Evolutionary conservation across 2,329 filamentous ascomycete genomes (phyloP), one percentile per base, ranked within the genome.

Genomic region (Diaporthe batatas): DNA sequence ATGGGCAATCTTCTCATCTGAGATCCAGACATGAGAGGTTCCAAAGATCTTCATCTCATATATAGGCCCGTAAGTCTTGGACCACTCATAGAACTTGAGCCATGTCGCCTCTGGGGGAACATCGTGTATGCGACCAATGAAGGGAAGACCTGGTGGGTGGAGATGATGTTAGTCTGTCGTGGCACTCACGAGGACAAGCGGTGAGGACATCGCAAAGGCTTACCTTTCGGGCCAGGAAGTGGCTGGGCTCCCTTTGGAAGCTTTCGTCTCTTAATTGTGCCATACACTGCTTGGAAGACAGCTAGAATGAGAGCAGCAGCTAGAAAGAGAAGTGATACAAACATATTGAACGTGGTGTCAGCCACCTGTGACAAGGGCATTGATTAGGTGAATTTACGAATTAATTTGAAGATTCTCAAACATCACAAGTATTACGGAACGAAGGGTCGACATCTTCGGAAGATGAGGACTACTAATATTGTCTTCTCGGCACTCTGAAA

Each of bases 31-130:
- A 74, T 86, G 85, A 6, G 82, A 79, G 4, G 80, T 80, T 25
- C 85, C 85, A 51, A 87, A 86, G 25, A 86, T 84, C 72, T 85
- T 79, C 59, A 81, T 83, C 76, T 85, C 80, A 75, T 86, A 86
- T 70, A 87, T 86, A 10, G 85, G 84, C 1, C 85, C 85, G 72
- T 84, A 86, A 42, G 80, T 76, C 76, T 85, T 82, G 73, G 80
- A 81, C 85, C 85, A 87, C 74, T 86, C 83, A 74, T 84, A 83
- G 73, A 86, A 86, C 77, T 86, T 86, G 34, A 86, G 74, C 85
- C 84, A 86, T 25, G 84, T 79, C 47, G 77, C 78, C 47, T 83
- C 79, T 18, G 78, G 75, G 1, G 85, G 85, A 4, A 87, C 77
- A 76, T 86, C 85, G 72, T 86, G 84, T 21, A 87, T 78, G 21